Base-by-base conservation (phyloP, 2,329 filamentous ascomycete genomes). In the Pyricularia sp. region DNA sequence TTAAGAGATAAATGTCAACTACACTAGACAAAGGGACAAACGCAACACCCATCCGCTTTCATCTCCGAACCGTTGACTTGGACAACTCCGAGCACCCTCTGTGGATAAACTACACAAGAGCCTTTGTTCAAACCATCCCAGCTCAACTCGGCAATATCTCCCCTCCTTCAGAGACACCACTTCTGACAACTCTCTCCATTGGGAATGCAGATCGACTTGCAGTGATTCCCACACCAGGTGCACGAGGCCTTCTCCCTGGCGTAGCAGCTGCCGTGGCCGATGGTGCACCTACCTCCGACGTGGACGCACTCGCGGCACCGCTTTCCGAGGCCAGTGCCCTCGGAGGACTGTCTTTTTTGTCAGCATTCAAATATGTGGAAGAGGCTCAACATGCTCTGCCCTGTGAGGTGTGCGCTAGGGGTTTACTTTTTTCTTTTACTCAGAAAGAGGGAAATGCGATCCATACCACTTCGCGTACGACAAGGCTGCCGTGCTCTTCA, bases 261-360 rank as follows among this genome's bases (percentile, higher is more conserved):
- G 31, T 42, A 65, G 64, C 64, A 65, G 64, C 64, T 65, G 64
- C 64, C 64, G 64, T 65, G 31, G 30, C 64, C 64, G 64, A 65
- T 65, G 64, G 64, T 42, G 64, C 64, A 65, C 10, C 12, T 11
- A 31, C 4, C n/a, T 14, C 64, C 64, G 31, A 65, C 64, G 64
- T 65, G 64, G 64, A 65, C n/a, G 64, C 64, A 65, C 64, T 65
- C 64, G 31, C 64, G 64, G 64, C 64, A 65, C 20, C 64, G 64
- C 64, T 65, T 65, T 28, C 42, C 64, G 17, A 42, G n/a, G 17
- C 30, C 30, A 7, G n/a, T 17, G 30, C 12, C 31, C 17, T 28
- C 6, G 63, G 12, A 1, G 31, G 64, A 31, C 64, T 65, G 63
- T 65, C 6, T 23, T 26, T 31, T 64, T 1, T 14, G 12, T 64